Conservation (phyloP, 2,329 filamentous ascomycete species). For the Ilyonectria sp. region DNA sequence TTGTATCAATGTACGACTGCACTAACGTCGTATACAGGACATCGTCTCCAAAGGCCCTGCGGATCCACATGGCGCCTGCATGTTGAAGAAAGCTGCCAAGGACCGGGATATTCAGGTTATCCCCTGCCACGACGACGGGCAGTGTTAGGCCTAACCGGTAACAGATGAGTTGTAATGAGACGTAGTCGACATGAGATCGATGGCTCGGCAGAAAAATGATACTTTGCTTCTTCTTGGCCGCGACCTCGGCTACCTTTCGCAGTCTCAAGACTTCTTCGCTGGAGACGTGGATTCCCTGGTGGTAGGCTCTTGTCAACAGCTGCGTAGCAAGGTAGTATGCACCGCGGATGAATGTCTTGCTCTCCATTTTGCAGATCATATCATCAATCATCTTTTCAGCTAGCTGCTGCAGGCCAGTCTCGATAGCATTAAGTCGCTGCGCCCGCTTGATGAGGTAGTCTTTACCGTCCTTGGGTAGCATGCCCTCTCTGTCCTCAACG, state of each 20-base stretch:
- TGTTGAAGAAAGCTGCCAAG: slow-evolving; percentile 93
- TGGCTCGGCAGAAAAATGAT: slow-evolving; percentile 97
- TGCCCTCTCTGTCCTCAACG: slow-evolving; percentile 83
- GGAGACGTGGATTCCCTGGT: slow-evolving; percentile 96
- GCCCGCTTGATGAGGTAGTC: slow-evolving; percentile 66
- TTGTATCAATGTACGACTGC: slow-evolving; percentile 93
- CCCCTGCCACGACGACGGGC: slow-evolving; percentile 93
- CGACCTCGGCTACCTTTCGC: slow-evolving; percentile 85
- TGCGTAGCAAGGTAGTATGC: slow-evolving; percentile 94
- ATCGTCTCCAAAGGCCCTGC: slow-evolving; percentile 92
- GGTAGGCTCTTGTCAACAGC: slow-evolving; percentile 91
- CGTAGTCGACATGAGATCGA: slow-evolving; percentile 95
- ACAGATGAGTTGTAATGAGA: slow-evolving; percentile 94
- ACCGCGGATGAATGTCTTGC: slow-evolving; percentile 89
- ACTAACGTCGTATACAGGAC: slow-evolving; percentile 92
- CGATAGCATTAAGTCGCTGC: slow-evolving; percentile 75
- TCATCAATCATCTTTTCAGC: slow-evolving; percentile 89
- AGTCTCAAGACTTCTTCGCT: slow-evolving; percentile 92
- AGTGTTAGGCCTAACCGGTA: slow-evolving; percentile 91
- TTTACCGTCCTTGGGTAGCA: slow-evolving; percentile 71
- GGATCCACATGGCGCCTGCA: slow-evolving; percentile 98
- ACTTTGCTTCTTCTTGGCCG: slow-evolving; percentile 89
- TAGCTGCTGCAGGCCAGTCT: slow-evolving; percentile 82
- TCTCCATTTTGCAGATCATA: slow-evolving; percentile 99
- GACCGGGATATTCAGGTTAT: slow-evolving; percentile 95